Evolutionary conservation across 306 rosid genomes (phyloP).

Genomic region (Cucurbita maxima): DNA sequence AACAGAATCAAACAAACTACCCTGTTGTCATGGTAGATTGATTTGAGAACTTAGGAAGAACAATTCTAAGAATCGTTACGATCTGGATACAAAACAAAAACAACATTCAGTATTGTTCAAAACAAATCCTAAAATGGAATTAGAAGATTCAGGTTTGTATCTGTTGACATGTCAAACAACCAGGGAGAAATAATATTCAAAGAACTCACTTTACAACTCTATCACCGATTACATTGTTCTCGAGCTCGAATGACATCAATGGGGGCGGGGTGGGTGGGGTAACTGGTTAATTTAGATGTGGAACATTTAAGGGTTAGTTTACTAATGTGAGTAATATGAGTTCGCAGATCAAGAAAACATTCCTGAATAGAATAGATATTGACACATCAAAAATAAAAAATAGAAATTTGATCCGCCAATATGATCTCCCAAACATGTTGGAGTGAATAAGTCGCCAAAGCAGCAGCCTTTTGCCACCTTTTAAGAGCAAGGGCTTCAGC

Average conservation of each 20-base stretch:
- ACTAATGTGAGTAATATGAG: not conserved
- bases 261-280: not conserved
- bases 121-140: not conserved
- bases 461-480: constrained; percentile 1
- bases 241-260: not conserved
- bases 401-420: not conserved
- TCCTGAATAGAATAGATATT: not conserved
- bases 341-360: not conserved
- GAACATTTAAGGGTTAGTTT: not conserved
- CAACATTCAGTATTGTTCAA: not conserved
- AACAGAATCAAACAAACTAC: not conserved
- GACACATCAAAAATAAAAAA: not conserved
- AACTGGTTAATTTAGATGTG: not conserved
- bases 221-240: not conserved
- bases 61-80: not conserved
- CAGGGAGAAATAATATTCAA: not conserved
- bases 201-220: not conserved
- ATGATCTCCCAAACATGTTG: not conserved
- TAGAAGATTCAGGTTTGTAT: not conserved
- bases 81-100: not conserved
- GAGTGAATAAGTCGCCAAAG: not conserved
- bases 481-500: not conserved
- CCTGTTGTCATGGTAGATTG: not conserved
- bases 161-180: not conserved
- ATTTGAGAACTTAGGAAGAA: not conserved